Evolutionary conservation across 1,139 yeast genomes (phyloP), one percentile per base, ranked within the genome.

Genomic region (Diutina mesorugosa): DNA sequence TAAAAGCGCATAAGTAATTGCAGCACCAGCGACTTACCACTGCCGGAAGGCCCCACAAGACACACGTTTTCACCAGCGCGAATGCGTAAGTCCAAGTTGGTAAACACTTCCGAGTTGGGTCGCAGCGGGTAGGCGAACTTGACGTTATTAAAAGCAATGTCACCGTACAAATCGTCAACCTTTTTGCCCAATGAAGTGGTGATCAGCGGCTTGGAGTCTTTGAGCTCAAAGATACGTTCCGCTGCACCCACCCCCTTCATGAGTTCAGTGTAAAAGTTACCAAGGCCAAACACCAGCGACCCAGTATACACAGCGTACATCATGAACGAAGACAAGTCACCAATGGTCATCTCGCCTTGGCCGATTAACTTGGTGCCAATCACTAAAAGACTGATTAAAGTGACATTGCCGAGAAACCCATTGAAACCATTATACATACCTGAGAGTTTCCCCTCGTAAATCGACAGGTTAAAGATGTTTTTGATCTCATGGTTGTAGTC

Each of bases 161-260:
- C 77, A 3, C 70, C 69, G 45, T 64, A 60, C 26, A 67, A 56
- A 52, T 67, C 61, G 30, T 66, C 66, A 2, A 73, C 71, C 57
- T 75, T 76, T 54, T 66, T 64, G 1, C 97, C 97, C 46, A 71
- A 64, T 3, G 86, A 78, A 12, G 90, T 81, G 46, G 80, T 75
- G 53, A 91, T 89, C 35, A 70, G 66, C 2, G 97, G 93, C 58
- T 83, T 72, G 67, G 86, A 80, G 62, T 90, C 97, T 56, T 86
- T 79, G 55, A 93, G 74, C 69, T 93, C 98, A 72, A 93, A 93
- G 57, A 93, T 73, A 60, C 99, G 78, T 57, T 95, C 87, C 0
- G 97, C 95, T 0, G 98, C 98, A 59, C 99, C 99, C 7, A 91
- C 86, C 55, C 97, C 98, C 72, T 91, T 93, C 96, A 93, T 91